Base-by-base conservation (phyloP, 371 early-diverging fungal species). In the Synchytrium microbalum region DNA sequence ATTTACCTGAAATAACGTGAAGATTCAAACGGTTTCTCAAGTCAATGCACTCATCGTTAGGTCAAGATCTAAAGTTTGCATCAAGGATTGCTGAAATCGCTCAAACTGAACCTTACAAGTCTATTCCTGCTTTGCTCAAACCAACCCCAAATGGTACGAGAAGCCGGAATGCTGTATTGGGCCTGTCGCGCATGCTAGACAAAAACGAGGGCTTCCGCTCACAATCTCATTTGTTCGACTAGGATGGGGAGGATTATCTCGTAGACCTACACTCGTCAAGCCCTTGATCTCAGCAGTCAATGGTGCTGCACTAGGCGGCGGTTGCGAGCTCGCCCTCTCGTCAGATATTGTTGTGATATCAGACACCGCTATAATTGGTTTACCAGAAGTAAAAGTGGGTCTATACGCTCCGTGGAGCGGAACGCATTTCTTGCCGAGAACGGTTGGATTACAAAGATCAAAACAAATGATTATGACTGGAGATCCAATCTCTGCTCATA, bases 401-500 rank as follows among this genome's bases (percentile, higher is more conserved):
- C 10, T 60, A 13, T 24, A 24, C 10, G 52, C 60, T 24, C 25
- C 32, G 13, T 24, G 51, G 10, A 33, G 60, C n/a, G 58, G 58
- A 14, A 24, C 30, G 58, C 14, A 14, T 14, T 14, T 57, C 14
- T 19, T 57, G 25, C 19, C 24, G 51, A 51, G 46, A 29, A 51
- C 60, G 27, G 29, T 29, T 19, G 60, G 60, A 52, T 60, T 38
- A 19, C 60, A 60, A 52, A 14, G 60, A 14, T 13, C 52, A 14
- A 60, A 38, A 33, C 51, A 60, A 33, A 13, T 60, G 14, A 8
- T 60, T 10, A 60, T 60, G 10, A 60, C 60, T 60, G 60, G 60
- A 13, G 14, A 29, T 24, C 16, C 10, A n/a, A 10, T 60, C 13
- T 51, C 60, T 26, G 60, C 60, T 14, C 51, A 46, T 10, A 25